Evolutionary conservation across 768 basidiomycete genomes (phyloP).

Genomic region (Cubamyces sp.): DNA sequence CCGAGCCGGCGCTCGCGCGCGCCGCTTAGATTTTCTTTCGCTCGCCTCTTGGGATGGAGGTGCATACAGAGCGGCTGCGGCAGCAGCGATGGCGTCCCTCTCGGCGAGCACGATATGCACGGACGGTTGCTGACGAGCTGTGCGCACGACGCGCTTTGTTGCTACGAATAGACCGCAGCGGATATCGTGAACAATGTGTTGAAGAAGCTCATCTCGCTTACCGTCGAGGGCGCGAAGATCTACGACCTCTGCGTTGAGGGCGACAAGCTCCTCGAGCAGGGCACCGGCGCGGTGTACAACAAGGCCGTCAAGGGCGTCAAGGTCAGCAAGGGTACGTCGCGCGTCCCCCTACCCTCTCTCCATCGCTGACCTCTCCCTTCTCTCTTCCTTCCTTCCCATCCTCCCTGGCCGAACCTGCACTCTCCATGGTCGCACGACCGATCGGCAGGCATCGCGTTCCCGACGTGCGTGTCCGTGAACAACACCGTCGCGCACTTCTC

Average conservation of each 20-base stretch:
- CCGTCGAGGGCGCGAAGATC: slow-evolving; percentile 81
- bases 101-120: background rate
- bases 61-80: background rate
- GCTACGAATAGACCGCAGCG: slow-evolving; percentile 69
- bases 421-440: background rate
- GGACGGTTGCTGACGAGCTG: background rate
- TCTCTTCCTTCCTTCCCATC: background rate
- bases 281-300: slow-evolving; percentile 85
- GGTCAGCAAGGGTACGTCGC: slow-evolving; percentile 75
- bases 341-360: background rate
- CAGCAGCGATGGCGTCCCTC: background rate
- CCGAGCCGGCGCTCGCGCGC: slow-evolving; percentile 1
- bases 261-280: slow-evolving; percentile 90
- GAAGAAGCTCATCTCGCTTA: slow-evolving; percentile 79
- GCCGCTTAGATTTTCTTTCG: slow-evolving; percentile 14
- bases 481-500: slow-evolving; percentile 96
- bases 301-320: slow-evolving; percentile 88
- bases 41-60: background rate
- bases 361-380: background rate
- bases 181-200: slow-evolving; percentile 86
- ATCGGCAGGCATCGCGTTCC: slow-evolving; percentile 83
- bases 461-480: slow-evolving; percentile 93
- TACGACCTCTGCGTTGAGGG: slow-evolving; percentile 92
- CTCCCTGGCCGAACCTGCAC: background rate
- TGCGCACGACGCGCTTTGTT: background rate